Base-by-base conservation (phyloP, 2,329 filamentous ascomycete genomes). In the Trichoderma lentiforme region DNA sequence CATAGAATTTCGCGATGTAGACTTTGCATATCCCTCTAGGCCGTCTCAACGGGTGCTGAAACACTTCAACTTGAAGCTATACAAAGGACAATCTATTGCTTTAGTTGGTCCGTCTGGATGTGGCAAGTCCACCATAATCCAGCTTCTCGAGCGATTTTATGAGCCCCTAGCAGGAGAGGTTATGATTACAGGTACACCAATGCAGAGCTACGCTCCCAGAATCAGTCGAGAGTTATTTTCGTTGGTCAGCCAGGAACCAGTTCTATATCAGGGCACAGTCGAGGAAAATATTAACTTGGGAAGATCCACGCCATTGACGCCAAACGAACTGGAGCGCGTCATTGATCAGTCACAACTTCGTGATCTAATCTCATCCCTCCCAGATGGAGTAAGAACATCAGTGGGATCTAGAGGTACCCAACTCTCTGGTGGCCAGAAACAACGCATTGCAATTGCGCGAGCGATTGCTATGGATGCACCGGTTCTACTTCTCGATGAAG, bases 321-420 rank as follows among this genome's bases (percentile, higher is more conserved):
- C 74, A 12, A 74, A 76, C 28, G 73, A 71, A 9, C 73, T 79
- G 9, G 72, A 77, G 34, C 69, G 76, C 18, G 77, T 78, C 1
- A 78, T 78, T 51, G 76, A 74, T 57, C 76, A 77, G 68, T 86
- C 86, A 3, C 85, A 87, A 1, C 86, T 91, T 68, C 84, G 90
- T 73, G 84, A 85, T 53, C 87, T 87, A 71, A 83, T 88, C 3
- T 90, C 91, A 78, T 95, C 97, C 79, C 97, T 98, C 77, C 95
- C 94, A 34, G 93, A 97, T 73, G 95, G 95, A 3, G 88, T 98
- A 5, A 93, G 97, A 78, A 98, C 95, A 0, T 90, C 91, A 72
- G 94, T 95, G 24, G 95, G 95, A 70, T 90, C 94, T 24, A 58
- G 70, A 8, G 73, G 73, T 6, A 65, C 62, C 12, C 56, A 63